Percentiles rank a stretch among this genome's conserved stretches.
Conservation (phyloP, 2,329 filamentous ascomycete genomes). For the Calonectria henricotiae region DNA sequence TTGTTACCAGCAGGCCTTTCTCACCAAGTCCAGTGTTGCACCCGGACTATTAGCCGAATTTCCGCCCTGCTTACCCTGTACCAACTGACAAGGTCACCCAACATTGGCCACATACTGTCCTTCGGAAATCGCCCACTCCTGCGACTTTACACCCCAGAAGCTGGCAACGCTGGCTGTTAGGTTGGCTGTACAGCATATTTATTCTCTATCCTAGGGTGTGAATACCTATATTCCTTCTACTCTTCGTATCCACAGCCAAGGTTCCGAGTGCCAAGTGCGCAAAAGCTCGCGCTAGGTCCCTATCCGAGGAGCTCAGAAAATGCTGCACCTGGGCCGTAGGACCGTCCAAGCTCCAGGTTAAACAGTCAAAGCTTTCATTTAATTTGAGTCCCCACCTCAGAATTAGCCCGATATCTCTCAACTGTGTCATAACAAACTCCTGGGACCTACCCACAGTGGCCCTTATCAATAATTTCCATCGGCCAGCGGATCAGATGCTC, state of each 20-base stretch:
- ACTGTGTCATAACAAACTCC: no score
- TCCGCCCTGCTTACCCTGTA: no score
- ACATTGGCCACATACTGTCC: constrained; percentile 1
- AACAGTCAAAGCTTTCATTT: neutral
- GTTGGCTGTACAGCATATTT: constrained; percentile 34
- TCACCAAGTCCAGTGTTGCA: no score
- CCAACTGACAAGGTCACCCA: neutral
- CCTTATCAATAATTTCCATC: neutral
- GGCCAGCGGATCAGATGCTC: constrained; percentile 10
- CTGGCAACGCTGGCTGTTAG: constrained; percentile 59
- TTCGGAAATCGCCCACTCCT: constrained; percentile 6
- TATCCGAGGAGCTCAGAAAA: constrained; percentile 1
- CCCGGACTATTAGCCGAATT: no score
- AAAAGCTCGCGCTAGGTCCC: no score
- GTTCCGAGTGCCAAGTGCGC: neutral
- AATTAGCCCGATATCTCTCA: neutral
- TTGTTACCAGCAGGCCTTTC: no score
- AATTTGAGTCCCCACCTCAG: neutral
- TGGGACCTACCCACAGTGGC: neutral
- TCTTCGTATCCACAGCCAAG: neutral
- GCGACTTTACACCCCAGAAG: constrained; percentile 3
- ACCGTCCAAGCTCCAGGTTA: neutral
- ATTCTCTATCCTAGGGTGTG: neutral
- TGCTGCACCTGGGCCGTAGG: neutral
- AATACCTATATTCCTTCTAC: no score